Evolutionary conservation across 2,329 filamentous ascomycete species (phyloP), one percentile per base, ranked within the genome.

Genomic region (Colletotrichum nymphaeae): DNA sequence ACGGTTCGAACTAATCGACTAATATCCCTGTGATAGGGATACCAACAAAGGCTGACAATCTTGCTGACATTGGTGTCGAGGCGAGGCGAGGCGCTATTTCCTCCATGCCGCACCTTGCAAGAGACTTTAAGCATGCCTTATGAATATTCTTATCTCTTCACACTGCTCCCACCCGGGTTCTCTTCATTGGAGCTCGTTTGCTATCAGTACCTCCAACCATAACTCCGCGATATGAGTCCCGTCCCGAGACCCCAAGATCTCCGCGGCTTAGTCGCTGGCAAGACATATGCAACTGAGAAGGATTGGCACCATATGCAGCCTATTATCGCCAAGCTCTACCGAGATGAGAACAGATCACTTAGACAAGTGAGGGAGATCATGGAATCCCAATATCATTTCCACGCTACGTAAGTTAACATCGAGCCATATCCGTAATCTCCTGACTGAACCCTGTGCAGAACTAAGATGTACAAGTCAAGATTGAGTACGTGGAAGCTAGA

Each of bases 381-480:
- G 42, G 42, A 49, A 49, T n/a, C 19, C 19, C 7, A 22, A 5
- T 22, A 49, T 49, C 42, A 22, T 11, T 49, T 49, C 2, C 1
- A 49, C 4, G 42, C 42, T 1, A 49, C 42, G 42, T 49, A 11
- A 49, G 42, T 49, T 19, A n/a, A 19, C 8, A 7, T 49, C 19
- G 2, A 42, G 3, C 6, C 16, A 22, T 4, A n/a, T 2, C 8
- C 8, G 4, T 22, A 9, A 2, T 7, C 4, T 19, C 9, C 19
- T 49, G 19, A 49, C 19, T 11, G 7, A n/a, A 9, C 3, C 42
- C 2, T 2, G 14, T n/a, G 8, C 14, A 67, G 69, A 1, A 46
- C 56, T 8, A 57, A 57, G 52, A 72, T 72, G 69, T 72, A 35
- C 55, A 72, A 57, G 35, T 62, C 69, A 5, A 49, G 64, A 3